Conservation (phyloP, 345 rosid species). For the Brassica nigra region DNA sequence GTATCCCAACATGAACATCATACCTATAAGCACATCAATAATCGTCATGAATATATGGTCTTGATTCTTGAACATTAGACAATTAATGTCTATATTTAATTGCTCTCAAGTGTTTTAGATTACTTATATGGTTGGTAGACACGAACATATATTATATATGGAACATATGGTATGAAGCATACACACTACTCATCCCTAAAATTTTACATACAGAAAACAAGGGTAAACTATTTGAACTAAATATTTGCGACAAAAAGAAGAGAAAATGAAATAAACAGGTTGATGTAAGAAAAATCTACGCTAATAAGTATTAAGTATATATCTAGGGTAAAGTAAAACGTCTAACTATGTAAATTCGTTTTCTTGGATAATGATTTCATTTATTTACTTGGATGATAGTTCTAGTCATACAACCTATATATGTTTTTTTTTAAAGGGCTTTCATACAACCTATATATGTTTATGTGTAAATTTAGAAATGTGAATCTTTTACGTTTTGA, state of each 20-base stretch:
- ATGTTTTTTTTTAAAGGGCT: neutral
- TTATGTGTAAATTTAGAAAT: neutral
- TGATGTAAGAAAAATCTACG: neutral
- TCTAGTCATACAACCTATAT: neutral
- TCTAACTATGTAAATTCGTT: neutral
- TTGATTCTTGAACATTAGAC: neutral
- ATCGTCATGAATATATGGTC: neutral
- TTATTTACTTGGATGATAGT: neutral
- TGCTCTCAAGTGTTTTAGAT: constrained; percentile 2
- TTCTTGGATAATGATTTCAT: neutral
- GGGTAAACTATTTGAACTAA: neutral
- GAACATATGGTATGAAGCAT: neutral
- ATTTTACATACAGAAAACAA: neutral
- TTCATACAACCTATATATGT: neutral
- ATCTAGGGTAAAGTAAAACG: neutral
- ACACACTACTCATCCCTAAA: neutral
- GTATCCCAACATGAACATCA: constrained; percentile 74
- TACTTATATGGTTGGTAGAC: neutral
- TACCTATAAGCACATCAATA: constrained; percentile 45
- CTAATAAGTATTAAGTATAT: neutral
- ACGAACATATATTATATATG: neutral
- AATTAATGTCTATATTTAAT: neutral
- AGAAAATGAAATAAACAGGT: neutral
- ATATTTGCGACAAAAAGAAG: neutral
- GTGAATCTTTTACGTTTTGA: constrained; percentile 22